A percentile compares a stretch with the other conserved stretches of the same genome.
These are phyloP conservation scores for Lactifluus hygrophoroides DNA, from an alignment of 768 basidiomycete species.

Conservation along the genomic window DNA sequence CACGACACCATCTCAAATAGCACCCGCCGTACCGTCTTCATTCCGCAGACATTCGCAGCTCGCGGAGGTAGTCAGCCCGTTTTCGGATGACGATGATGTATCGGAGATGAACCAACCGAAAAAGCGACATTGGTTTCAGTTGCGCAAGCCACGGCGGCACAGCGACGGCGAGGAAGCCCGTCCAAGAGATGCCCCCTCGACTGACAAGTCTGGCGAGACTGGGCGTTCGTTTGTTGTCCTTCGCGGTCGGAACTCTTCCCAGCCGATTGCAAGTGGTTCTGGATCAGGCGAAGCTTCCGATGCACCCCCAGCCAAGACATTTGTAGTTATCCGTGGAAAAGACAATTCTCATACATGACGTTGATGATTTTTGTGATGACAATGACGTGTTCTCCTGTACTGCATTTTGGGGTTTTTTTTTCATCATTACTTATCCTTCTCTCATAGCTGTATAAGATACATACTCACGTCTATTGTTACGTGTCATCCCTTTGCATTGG, in stretches of 20 bases:
- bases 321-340: conserved; percentile 61
- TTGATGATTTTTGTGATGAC: not conserved
- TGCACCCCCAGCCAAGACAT: conserved; percentile 24
- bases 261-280: not conserved
- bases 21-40: not conserved
- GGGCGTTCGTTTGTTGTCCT: conserved; percentile 30
- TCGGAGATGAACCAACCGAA: conserved; percentile 13
- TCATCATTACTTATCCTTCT: not conserved
- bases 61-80: conserved; percentile 14
- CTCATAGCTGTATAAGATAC: conserved; percentile 1
- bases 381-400: not conserved
- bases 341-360: conserved; percentile 14
- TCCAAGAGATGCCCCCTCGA: not conserved
- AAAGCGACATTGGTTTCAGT: conserved; percentile 20
- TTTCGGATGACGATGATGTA: conserved; percentile 17
- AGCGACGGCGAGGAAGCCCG: conserved; percentile 15
- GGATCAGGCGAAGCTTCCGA: not conserved
- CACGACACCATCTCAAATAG: not conserved
- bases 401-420: not conserved
- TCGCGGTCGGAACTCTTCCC: conserved; percentile 19
- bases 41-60: conserved; percentile 14
- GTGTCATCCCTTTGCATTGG: conserved; percentile 2
- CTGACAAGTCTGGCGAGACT: not conserved
- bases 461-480: not conserved
- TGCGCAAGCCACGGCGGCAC: conserved; percentile 18